Conservation (phyloP, 1,284 basidiomycete genomes). For the Athelia sp. region DNA sequence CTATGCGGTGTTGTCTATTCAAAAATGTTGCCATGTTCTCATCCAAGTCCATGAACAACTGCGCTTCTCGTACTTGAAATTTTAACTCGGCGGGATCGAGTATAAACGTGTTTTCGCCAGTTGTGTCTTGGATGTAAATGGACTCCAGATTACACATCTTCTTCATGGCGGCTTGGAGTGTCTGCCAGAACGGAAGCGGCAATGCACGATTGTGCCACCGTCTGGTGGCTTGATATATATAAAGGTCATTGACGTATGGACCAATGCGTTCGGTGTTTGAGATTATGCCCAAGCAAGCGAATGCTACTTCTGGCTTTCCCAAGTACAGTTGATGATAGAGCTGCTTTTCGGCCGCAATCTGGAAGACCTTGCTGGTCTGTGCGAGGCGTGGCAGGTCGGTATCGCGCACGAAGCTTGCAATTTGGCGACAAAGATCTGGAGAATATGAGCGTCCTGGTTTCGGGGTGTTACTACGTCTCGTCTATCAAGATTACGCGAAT, state of each 20-base stretch:
- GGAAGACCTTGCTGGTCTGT: background rate
- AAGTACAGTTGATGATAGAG: background rate
- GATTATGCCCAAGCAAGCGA: background rate
- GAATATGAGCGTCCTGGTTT: background rate
- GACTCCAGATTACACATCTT: constrained; percentile 19
- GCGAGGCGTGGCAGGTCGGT: background rate
- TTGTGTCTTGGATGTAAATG: constrained; percentile 19
- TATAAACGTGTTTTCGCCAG: constrained; percentile 19
- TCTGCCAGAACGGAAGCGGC: constrained; percentile 21
- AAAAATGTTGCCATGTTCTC: constrained; percentile 23
- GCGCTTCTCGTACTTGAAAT: constrained; percentile 23
- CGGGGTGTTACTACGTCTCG: background rate
- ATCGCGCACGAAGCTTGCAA: background rate
- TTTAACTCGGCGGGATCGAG: constrained; percentile 15
- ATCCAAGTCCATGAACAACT: constrained; percentile 22
- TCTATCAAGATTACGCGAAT: background rate
- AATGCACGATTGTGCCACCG: constrained; percentile 3
- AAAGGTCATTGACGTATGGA: background rate
- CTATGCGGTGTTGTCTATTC: constrained; percentile 15
- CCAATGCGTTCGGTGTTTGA: background rate
- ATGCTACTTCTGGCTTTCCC: background rate
- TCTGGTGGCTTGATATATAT: background rate
- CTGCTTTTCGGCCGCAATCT: background rate
- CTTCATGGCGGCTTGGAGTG: constrained; percentile 18
- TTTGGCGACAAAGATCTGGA: background rate